Percentiles rank a stretch among this genome's conserved stretches.
phyloP scores from a whole-genome alignment of 2,329 filamentous ascomycete genomes.

The Didymella pinodella region DNA sequence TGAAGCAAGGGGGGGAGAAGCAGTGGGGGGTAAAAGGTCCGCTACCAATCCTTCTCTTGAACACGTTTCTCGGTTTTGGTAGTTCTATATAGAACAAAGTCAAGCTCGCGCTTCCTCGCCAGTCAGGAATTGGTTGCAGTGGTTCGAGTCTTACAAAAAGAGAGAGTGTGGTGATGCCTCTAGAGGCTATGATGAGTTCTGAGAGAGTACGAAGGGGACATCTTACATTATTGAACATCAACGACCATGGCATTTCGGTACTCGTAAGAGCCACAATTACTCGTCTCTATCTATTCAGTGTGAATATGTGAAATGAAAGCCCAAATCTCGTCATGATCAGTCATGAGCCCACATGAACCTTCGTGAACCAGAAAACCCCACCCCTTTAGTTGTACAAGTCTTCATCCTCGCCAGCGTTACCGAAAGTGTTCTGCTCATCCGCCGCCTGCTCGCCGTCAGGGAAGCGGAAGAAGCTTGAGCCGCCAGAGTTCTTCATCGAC shows the following conservation, averaged over 20 bases:
- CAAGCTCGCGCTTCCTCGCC: too few species aligned
- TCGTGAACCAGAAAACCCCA: background rate
- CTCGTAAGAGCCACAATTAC: constrained; percentile 25
- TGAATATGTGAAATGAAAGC: constrained; percentile 24
- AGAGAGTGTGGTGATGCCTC: too few species aligned
- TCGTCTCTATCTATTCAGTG: constrained; percentile 30
- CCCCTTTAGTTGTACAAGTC: constrained; percentile 88
- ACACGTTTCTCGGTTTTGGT: too few species aligned
- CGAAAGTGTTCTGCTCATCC: constrained; percentile 65
- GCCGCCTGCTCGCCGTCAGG: constrained; percentile 62
- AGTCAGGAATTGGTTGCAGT: too few species aligned
- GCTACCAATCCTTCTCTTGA: too few species aligned
- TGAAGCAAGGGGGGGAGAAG: too few species aligned
- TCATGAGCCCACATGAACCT: constrained; percentile 28
- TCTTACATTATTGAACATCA: background rate
- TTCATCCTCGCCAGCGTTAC: constrained; percentile 90
- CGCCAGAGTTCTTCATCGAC: constrained; percentile 98
- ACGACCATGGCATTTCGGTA: constrained; percentile 6
- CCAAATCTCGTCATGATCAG: constrained; percentile 20
- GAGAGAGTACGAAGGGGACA: too few species aligned
- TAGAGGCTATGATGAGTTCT: too few species aligned
- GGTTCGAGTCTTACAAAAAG: too few species aligned
- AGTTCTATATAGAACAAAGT: too few species aligned
- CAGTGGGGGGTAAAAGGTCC: too few species aligned
- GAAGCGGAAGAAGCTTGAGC: constrained; percentile 98